These are phyloP conservation scores for Miamiensis avidus DNA, from an alignment of 169 alveolate genomes.

Conservation along the genomic window DNA sequence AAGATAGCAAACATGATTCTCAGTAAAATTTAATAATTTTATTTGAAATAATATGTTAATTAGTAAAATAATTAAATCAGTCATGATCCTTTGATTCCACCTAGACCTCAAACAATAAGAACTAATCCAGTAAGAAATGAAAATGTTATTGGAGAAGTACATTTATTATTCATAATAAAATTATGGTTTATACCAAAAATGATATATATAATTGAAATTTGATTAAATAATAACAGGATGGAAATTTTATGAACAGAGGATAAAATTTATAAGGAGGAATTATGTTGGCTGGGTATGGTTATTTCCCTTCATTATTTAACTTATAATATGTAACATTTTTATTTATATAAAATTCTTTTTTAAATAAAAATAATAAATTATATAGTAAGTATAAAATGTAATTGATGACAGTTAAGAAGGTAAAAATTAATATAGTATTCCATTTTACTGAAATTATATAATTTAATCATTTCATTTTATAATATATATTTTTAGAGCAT, in stretches of 20 bases:
- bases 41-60: not conserved
- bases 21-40: constrained; percentile 1
- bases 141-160: constrained; percentile 6
- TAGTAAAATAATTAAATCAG: not conserved
- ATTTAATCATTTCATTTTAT: too few species aligned
- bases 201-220: too few species aligned
- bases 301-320: constrained; percentile 37
- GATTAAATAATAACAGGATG: too few species aligned
- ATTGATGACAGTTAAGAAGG: constrained; percentile 1
- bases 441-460: too few species aligned
- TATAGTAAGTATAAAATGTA: not conserved
- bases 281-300: constrained; percentile 48
- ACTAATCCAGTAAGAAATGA: constrained; percentile 33
- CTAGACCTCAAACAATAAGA: constrained; percentile 36
- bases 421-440: too few species aligned
- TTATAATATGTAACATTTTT: constrained; percentile 7
- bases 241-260: too few species aligned
- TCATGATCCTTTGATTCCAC: constrained; percentile 36
- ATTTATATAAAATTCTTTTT: not conserved
- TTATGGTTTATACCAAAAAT: too few species aligned
- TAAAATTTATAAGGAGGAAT: constrained; percentile 38
- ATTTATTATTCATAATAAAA: not conserved
- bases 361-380: not conserved
- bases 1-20: constrained; percentile 42
- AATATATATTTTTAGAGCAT: too few species aligned